Conservation (phyloP, 176 grass and related monocot species). For the Musa beccarii region DNA sequence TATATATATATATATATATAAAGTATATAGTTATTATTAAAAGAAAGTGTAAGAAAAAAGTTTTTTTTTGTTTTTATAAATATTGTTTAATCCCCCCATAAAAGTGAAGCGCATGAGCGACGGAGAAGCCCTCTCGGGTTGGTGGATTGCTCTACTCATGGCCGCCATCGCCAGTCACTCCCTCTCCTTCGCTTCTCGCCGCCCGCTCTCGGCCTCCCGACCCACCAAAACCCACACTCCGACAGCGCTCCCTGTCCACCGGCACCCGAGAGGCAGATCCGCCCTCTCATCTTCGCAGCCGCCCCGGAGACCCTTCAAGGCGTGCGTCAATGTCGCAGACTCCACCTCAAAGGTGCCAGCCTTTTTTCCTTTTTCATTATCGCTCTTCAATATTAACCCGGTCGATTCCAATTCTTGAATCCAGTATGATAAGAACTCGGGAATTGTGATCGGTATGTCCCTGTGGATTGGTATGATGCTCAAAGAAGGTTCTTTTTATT, state of each 20-base stretch:
- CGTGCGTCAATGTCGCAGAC: constrained; percentile 8
- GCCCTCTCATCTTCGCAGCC: neutral
- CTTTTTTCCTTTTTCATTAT: neutral
- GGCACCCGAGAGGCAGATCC: neutral
- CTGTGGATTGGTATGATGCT: too few relatives aligned
- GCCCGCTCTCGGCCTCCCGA: neutral
- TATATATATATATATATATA: too few relatives aligned
- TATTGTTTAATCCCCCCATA: neutral
- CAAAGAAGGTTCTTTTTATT: neutral
- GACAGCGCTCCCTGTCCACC: neutral
- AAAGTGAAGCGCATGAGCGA: neutral
- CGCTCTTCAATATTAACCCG: neutral
- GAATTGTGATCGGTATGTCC: too few relatives aligned
- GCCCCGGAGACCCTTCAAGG: constrained; percentile 1
- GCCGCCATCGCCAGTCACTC: constrained; percentile 3
- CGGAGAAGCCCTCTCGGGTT: neutral
- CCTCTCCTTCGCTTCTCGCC: constrained; percentile 4
- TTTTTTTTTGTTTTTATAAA: neutral
- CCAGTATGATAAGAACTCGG: neutral
- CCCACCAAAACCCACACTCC: neutral
- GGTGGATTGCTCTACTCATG: neutral
- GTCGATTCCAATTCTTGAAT: neutral
- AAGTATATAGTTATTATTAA: too few relatives aligned
- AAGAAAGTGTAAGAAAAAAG: too few relatives aligned
- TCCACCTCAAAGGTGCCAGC: constrained; percentile 7